phyloP scores from a whole-genome alignment of 2,329 filamentous ascomycete species.

The Penicillium palitans region DNA sequence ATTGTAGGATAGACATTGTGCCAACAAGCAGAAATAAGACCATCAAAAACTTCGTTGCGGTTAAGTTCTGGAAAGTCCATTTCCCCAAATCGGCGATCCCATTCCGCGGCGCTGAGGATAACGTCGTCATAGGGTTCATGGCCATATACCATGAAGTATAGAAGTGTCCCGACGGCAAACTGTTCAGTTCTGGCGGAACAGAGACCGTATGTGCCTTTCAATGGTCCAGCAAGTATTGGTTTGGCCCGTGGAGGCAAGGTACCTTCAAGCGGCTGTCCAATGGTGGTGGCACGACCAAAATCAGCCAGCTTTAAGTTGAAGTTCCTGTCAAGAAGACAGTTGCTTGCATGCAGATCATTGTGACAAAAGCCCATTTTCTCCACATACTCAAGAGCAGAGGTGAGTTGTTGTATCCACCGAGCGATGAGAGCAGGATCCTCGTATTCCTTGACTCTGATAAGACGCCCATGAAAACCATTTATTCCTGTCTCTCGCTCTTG shows the following conservation, averaged over 20 bases:
- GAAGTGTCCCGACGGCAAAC: constrained; percentile 20
- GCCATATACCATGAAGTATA: constrained; percentile 27
- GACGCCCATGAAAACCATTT: constrained; percentile 6
- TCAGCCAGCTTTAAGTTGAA: constrained; percentile 9
- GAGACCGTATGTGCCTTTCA: constrained; percentile 23
- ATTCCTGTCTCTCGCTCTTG: not conserved
- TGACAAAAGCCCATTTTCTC: constrained; percentile 22
- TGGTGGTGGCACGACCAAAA: constrained; percentile 19
- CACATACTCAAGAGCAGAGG: constrained; percentile 20
- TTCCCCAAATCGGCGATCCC: constrained; percentile 16
- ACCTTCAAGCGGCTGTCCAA: constrained; percentile 18
- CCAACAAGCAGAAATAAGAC: constrained; percentile 21
- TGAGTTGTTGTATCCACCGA: constrained; percentile 22
- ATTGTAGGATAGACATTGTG: constrained; percentile 25
- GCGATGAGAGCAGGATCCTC: constrained; percentile 21
- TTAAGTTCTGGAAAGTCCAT: constrained; percentile 23
- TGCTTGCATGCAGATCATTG: not conserved
- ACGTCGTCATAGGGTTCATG: constrained; percentile 17
- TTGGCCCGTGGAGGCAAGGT: constrained; percentile 15
- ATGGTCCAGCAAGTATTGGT: constrained; percentile 15
- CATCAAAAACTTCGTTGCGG: constrained; percentile 19
- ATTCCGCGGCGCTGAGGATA: not conserved
- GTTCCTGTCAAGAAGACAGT: constrained; percentile 18
- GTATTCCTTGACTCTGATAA: constrained; percentile 17
- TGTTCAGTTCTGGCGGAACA: constrained; percentile 24